phyloP scores from a whole-genome alignment of 2,329 filamentous ascomycete species.

The Alternaria viburni region DNA sequence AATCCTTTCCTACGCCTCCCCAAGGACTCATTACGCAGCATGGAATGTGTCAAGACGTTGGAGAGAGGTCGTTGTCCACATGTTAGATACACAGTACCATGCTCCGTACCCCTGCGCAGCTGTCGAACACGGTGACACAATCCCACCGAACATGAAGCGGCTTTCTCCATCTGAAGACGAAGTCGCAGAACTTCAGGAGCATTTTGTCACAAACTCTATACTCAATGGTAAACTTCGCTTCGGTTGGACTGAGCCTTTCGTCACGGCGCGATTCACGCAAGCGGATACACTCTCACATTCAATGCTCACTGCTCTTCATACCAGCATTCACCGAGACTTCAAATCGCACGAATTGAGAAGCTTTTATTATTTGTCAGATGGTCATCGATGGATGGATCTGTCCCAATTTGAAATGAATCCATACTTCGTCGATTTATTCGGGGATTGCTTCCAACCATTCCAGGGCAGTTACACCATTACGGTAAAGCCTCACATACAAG shows the following conservation, averaged over 20 bases:
- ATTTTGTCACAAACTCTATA: too few relatives aligned
- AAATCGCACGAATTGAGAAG: too few relatives aligned
- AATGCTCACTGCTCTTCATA: not conserved
- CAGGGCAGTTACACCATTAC: not conserved
- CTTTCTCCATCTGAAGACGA: accelerated
- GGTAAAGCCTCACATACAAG: not conserved
- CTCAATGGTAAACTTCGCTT: too few relatives aligned
- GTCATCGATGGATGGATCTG: not conserved
- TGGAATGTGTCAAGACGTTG: not conserved
- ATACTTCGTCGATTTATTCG: not conserved
- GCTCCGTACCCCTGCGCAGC: not conserved
- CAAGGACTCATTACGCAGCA: not conserved
- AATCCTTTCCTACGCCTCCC: not conserved
- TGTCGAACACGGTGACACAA: not conserved
- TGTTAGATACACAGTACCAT: not conserved
- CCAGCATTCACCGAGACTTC: too few relatives aligned
- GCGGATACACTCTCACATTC: not conserved
- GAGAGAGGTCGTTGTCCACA: not conserved
- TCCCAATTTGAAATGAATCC: not conserved
- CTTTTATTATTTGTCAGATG: too few relatives aligned
- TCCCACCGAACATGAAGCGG: accelerated
- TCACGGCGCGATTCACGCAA: not conserved
- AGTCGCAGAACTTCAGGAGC: too few relatives aligned
- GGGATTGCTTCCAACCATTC: not conserved
- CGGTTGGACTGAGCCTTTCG: too few relatives aligned